Base-by-base conservation (phyloP, 2,329 filamentous ascomycete genomes). In the Ceratocystis variospora region DNA sequence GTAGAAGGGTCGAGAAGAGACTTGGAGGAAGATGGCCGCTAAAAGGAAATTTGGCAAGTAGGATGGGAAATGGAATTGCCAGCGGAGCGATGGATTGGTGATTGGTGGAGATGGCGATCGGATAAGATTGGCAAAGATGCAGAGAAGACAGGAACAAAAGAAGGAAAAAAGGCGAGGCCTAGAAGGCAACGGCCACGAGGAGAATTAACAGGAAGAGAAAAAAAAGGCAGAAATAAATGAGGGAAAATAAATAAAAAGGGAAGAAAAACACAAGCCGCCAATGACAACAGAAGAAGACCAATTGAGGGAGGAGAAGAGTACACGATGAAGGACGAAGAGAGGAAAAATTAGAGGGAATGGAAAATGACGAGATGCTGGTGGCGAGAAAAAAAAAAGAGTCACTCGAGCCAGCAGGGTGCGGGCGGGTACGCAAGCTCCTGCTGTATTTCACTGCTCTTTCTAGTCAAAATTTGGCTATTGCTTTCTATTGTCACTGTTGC, bases 231-330 rank as follows among this genome's bases (percentile, higher is more conserved):
- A 41, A 41, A 41, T 41, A 41, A 41, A 41, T 41, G 37, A 41
- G 37, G 37, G 53, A 28, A 65, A 41, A 59, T 28, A 50, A 50
- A 59, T 17, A 37, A 64, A 59, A 64, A 19, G 17, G 22, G 37
- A 46, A 41, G 50, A 59, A 19, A 48, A 44, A 50, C 28, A 46
- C 44, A 46, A 25, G 37, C 61, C 61, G 37, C 61, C 45, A 46
- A 50, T 25, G 61, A 63, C 44, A 17, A 25, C 19, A 17, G 19
- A 22, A 46, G 22, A 62, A 28, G n/a, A 12, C 2, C 25, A 48
- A 37, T 50, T 22, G 64, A 53, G 25, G 28, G 28, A 37, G 41
- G 33, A 25, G 46, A 45, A 64, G 12, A 45, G 8, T 10, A 61
- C 19, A 50, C 5, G n/a, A 62, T 22, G n/a, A 61, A 50, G 28